Base-by-base conservation (phyloP, 2,329 filamentous ascomycete genomes). In the Cladosporium sp. region DNA sequence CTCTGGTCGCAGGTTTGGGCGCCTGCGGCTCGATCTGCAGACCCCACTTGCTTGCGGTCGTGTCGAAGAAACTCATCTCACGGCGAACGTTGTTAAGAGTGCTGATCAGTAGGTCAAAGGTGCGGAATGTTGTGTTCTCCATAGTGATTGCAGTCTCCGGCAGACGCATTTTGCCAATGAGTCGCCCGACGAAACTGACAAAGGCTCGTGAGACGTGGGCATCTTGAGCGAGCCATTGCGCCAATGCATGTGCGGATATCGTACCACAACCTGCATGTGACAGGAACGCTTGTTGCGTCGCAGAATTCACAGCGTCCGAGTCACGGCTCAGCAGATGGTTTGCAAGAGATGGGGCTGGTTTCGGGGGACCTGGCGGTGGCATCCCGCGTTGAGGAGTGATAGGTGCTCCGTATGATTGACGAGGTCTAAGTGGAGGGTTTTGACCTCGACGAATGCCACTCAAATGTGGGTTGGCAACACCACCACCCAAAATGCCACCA, bases 161-260 rank as follows among this genome's bases (percentile, higher is more conserved):
- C 0, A 88, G 75, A 4, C 81, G 73, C 44, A 89, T 77, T 62
- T 86, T 83, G 34, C 81, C 76, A 25, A 90, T 80, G 7, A 89
- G 72, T n/a, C 78, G 75, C 8, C 86, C 86, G 20, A 85, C 81
- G 64, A 88, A 89, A 24, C 81, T 79, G 64, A 89, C 81, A 71
- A 90, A 89, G 51, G 83, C 82, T 62, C 88, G 85, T 34, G 87
- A 84, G 72, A 90, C 88, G 59, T 90, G 80, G 8, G 84, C 78
- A 71, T 90, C 87, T 70, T 89, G 87, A 12, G 84, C 82, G 42
- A 91, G 82, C 88, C 88, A 91, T 69, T 80, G 78, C 19, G 81
- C 80, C 10, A 90, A 75, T 1, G 77, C 73, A 0, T 75, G 66
- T 49, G 83, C 83, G 17, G 81, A 74, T 17, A 88, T 74, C 0